phyloP scores from a whole-genome alignment of 441 rosid species.

The Euphorbia corollata region DNA sequence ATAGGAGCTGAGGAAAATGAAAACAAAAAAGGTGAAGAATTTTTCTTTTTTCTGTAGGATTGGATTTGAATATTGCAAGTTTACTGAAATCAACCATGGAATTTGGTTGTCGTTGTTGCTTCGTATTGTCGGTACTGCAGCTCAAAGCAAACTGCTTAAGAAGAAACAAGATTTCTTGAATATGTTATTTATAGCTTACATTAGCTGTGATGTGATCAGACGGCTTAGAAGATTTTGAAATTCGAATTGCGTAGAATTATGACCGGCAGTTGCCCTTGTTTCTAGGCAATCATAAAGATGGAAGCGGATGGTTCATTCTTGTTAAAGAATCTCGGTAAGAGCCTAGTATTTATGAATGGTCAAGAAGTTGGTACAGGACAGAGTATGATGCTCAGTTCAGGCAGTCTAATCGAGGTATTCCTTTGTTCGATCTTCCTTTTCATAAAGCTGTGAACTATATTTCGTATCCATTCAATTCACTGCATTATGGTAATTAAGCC shows the following conservation, averaged over 20 bases:
- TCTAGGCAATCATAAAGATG: slow-evolving; percentile 69
- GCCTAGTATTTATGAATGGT: slow-evolving; percentile 51
- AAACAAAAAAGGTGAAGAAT: background rate
- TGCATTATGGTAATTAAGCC: slow-evolving; percentile 5
- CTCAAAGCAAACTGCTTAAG: background rate
- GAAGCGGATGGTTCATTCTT: slow-evolving; percentile 59
- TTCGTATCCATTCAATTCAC: background rate
- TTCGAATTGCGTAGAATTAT: slow-evolving; percentile 13
- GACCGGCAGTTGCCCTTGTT: slow-evolving; percentile 15
- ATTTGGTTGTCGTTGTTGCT: background rate
- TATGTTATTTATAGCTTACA: background rate
- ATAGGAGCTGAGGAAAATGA: background rate
- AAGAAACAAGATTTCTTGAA: background rate
- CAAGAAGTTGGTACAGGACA: slow-evolving; percentile 45
- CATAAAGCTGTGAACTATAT: background rate
- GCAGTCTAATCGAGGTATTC: slow-evolving; percentile 60
- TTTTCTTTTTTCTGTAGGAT: background rate
- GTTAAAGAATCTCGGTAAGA: slow-evolving; percentile 69
- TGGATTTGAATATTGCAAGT: slow-evolving; percentile 2
- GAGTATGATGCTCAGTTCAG: slow-evolving; percentile 33
- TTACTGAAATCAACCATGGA: background rate
- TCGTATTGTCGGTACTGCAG: background rate
- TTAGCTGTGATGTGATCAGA: slow-evolving; percentile 5
- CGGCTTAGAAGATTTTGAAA: slow-evolving; percentile 4
- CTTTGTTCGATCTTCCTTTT: slow-evolving; percentile 2